Evolutionary conservation across 2,329 filamentous ascomycete genomes (phyloP), one percentile per base, ranked within the genome.

Genomic region (Alternaria burnsii): DNA sequence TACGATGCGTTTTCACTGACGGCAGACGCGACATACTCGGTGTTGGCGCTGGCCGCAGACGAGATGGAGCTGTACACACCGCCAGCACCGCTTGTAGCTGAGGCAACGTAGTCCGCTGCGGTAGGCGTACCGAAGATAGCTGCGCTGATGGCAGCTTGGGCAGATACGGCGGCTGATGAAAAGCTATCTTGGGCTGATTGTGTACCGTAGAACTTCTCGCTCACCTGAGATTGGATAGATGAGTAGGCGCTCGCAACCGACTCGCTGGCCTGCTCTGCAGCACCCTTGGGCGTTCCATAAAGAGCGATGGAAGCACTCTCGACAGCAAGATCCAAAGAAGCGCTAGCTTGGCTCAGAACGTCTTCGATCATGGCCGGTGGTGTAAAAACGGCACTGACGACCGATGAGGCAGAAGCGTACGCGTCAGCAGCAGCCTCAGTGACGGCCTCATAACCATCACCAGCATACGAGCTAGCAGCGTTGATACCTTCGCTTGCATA

Each of bases 81-180:
- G 7, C 76, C 80, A 3, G 80, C 82, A 28, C 78, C 80, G 51
- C 76, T 80, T 2, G 82, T 80, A 0, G 78, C 81, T 18, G 79
- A 79, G 38, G 83, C 83, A 36, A 80, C 74, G 6, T 75, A 74
- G 26, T 73, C 72, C 28, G 78, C 81, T 3, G 81, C 79, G 1
- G 85, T 85, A 1, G 83, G 78, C 1, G 83, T 83, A 20, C 87
- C 86, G 66, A 87, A 89, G 54, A 89, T 81, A 3, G 86, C 86
- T 52, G 81, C 80, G 14, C 81, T 85, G 58, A 88, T 84, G 2
- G 72, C 86, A 24, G 79, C 79, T 60, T 85, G 83, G 10, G 87
- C 87, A 41, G 83, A 85, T 8, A 80, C 78, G 8, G 83, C 86
- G 6, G 86, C 84, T n/a, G 82, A 81, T 1, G 82, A 79, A 58